These are phyloP conservation scores for Xylaria sp. DNA, from an alignment of 2,329 filamentous ascomycete genomes.

Conservation along the genomic window DNA sequence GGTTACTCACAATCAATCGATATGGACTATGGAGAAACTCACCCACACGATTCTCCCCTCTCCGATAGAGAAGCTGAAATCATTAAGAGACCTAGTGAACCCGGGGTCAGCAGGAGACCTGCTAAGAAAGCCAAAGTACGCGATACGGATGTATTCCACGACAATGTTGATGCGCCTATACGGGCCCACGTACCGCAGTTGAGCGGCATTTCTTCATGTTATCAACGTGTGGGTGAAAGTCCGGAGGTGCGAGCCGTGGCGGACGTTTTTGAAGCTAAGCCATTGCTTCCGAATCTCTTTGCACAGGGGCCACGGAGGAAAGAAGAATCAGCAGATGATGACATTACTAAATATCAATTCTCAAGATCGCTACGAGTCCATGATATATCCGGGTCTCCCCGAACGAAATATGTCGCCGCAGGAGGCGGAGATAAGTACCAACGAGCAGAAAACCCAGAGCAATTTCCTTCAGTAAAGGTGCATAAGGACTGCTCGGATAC, in stretches of 20 bases:
- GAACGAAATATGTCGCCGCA: background rate
- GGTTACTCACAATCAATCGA: background rate
- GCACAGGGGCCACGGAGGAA: background rate
- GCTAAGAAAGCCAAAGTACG: conserved; percentile 5
- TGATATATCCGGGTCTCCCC: background rate
- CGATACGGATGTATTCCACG: background rate
- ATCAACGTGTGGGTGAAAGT: background rate
- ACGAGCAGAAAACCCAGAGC: background rate
- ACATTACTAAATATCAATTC: background rate
- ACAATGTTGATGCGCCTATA: background rate
- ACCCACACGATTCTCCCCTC: background rate
- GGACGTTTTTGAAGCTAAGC: background rate
- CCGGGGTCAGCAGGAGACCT: background rate
- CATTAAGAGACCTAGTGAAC: background rate
- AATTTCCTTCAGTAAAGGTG: background rate
- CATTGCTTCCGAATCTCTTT: background rate
- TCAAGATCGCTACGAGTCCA: background rate
- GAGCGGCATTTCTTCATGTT: background rate
- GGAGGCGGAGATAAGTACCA: background rate
- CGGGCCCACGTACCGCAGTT: background rate
- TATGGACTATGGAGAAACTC: background rate
- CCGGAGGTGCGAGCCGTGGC: conserved; percentile 15
- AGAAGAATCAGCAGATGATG: background rate
- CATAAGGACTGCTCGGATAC: background rate
- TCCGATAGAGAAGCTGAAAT: background rate